A percentile compares a stretch with the other conserved stretches of the same genome.
Conservation (phyloP, 306 rosid genomes). For the Pyrus pyrifolia region DNA sequence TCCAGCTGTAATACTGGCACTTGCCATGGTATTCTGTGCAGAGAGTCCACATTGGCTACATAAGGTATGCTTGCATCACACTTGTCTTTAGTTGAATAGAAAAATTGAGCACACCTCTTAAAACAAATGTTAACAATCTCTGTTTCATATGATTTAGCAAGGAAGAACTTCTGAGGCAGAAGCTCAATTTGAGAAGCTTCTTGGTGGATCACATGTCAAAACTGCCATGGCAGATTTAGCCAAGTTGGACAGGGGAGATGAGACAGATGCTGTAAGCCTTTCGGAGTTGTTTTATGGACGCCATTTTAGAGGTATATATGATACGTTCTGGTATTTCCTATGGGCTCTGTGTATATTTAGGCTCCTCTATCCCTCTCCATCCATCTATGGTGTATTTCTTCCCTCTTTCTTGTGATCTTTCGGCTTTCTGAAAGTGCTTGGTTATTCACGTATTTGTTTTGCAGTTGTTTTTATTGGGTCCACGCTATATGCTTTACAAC, state of each 20-base stretch:
- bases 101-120: neutral
- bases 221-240: conserved; percentile 70
- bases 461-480: conserved; percentile 99
- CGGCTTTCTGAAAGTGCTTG: conserved; percentile 29
- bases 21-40: conserved; percentile 75
- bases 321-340: neutral
- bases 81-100: neutral
- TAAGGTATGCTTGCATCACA: conserved; percentile 42
- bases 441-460: conserved; percentile 71
- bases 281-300: conserved; percentile 81
- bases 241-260: conserved; percentile 76
- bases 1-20: conserved; percentile 72
- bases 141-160: conserved; percentile 48
- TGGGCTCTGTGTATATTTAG: neutral
- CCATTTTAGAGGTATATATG: conserved; percentile 63
- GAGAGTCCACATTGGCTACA: conserved; percentile 94
- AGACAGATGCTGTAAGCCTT: conserved; percentile 53
- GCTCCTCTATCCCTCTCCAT: neutral
- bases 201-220: conserved; percentile 81
- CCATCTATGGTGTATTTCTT: neutral
- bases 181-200: conserved; percentile 77
- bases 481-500: conserved; percentile 99
- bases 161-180: conserved; percentile 86
- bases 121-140: neutral
- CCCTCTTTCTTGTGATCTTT: conserved; percentile 18